phyloP scores from a whole-genome alignment of 306 rosid species.

The Oemleria cerasiformis region DNA sequence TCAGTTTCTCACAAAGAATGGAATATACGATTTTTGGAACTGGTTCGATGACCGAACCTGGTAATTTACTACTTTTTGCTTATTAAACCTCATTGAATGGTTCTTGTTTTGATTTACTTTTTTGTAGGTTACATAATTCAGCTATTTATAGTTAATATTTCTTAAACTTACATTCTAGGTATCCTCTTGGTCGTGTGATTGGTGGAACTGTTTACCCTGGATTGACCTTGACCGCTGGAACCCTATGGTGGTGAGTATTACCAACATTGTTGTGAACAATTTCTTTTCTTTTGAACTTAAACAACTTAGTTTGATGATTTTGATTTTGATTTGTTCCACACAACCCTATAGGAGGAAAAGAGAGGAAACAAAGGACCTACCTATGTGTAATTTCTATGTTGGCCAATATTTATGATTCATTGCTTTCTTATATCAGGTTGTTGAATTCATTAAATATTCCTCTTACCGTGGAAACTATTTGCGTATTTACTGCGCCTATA shows the following conservation, averaged over 20 bases:
- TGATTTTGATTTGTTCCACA: constrained; percentile 3
- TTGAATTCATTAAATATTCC: constrained; percentile 89
- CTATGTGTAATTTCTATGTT: constrained; percentile 12
- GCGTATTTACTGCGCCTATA: constrained; percentile 97
- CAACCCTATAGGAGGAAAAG: neutral
- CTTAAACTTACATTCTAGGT: constrained; percentile 45
- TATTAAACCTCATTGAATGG: constrained; percentile 1
- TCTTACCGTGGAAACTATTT: constrained; percentile 92
- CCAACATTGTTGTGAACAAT: constrained; percentile 9
- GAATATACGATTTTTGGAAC: constrained; percentile 97
- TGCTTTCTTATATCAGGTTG: constrained; percentile 51
- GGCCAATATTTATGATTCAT: constrained; percentile 16
- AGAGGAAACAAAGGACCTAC: neutral
- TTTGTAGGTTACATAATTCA: neutral
- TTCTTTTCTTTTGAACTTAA: neutral
- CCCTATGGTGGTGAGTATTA: constrained; percentile 75
- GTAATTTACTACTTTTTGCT: constrained; percentile 35
- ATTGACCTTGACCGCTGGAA: constrained; percentile 92
- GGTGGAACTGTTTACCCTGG: constrained; percentile 99
- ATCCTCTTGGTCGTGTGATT: constrained; percentile 98
- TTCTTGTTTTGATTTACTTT: constrained; percentile 1
- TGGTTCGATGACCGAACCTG: constrained; percentile 99
- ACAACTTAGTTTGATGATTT: constrained; percentile 6
- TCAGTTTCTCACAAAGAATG: constrained; percentile 92
- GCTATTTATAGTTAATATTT: constrained; percentile 16